Conservation (phyloP, 2,329 filamentous ascomycete genomes). For the Penicillium rolfsii region DNA sequence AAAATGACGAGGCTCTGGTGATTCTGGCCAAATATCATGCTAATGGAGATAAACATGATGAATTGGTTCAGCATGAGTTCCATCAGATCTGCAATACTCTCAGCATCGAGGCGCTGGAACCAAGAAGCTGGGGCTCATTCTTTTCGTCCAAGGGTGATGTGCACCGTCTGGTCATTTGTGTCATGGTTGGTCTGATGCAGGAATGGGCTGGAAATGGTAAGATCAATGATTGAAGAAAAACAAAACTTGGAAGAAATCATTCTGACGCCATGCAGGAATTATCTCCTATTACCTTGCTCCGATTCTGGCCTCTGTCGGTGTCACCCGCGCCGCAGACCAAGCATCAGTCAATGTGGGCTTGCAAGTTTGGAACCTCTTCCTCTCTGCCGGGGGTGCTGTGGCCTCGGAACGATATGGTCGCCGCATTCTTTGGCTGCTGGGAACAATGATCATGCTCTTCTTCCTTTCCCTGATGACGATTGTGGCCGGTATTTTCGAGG, state of each 20-base stretch:
- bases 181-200: conserved; percentile 27
- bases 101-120: conserved; percentile 17
- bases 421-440: conserved; percentile 27
- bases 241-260: too few species aligned
- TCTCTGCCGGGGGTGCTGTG: conserved; percentile 25
- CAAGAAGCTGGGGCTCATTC: conserved; percentile 22
- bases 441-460: conserved; percentile 27
- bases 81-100: conserved; percentile 26
- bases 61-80: conserved; percentile 28
- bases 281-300: conserved; percentile 43
- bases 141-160: conserved; percentile 23
- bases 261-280: conserved; percentile 23
- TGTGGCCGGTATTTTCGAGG: conserved; percentile 27
- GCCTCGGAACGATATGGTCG: conserved; percentile 31
- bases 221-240: background rate
- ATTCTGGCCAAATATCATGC: conserved; percentile 64
- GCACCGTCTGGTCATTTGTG: conserved; percentile 23
- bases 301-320: conserved; percentile 41
- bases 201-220: conserved; percentile 30
- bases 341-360: conserved; percentile 32
- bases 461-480: conserved; percentile 30
- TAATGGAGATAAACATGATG: conserved; percentile 44
- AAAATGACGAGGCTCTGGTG: conserved; percentile 58
- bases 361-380: conserved; percentile 29
- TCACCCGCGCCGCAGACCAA: conserved; percentile 32